phyloP scores from a whole-genome alignment of 2,329 filamentous ascomycete genomes.

The Hysterium pulicare region DNA sequence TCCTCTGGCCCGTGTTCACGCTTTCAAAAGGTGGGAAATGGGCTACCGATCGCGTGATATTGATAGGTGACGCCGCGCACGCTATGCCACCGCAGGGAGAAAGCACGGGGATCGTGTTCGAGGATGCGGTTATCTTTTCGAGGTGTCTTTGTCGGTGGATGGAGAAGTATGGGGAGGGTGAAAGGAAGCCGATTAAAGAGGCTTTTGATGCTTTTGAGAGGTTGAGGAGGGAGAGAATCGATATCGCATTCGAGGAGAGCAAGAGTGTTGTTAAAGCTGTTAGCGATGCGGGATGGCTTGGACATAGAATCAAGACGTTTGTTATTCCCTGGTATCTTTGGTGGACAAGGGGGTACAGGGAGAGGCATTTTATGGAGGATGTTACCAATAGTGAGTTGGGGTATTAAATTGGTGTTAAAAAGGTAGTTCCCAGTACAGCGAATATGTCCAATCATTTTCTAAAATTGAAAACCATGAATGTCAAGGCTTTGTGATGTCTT shows the following conservation, averaged over 20 bases:
- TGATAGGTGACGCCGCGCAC: conserved; percentile 47
- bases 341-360: conserved; percentile 40
- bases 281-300: conserved; percentile 44
- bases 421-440: too few relatives aligned
- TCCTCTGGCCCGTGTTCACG: conserved; percentile 47
- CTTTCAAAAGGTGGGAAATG: conserved; percentile 43
- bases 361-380: conserved; percentile 47
- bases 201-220: conserved; percentile 48
- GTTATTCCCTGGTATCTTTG: conserved; percentile 48
- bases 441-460: too few relatives aligned
- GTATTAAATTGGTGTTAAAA: too few relatives aligned
- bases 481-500: too few relatives aligned
- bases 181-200: conserved; percentile 38
- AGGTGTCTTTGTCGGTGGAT: conserved; percentile 43
- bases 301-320: conserved; percentile 44
- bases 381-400: conserved; percentile 40
- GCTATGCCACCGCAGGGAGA: conserved; percentile 53
- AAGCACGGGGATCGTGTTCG: conserved; percentile 51
- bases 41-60: conserved; percentile 43
- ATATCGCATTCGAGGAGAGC: conserved; percentile 45
- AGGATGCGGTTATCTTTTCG: conserved; percentile 51
- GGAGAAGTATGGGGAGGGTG: conserved; percentile 27
- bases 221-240: conserved; percentile 44
- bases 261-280: conserved; percentile 46
- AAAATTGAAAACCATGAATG: too few relatives aligned